Base-by-base conservation (phyloP, 2,329 filamentous ascomycete genomes). In the Monilinia vaccinii-corymbosi region DNA sequence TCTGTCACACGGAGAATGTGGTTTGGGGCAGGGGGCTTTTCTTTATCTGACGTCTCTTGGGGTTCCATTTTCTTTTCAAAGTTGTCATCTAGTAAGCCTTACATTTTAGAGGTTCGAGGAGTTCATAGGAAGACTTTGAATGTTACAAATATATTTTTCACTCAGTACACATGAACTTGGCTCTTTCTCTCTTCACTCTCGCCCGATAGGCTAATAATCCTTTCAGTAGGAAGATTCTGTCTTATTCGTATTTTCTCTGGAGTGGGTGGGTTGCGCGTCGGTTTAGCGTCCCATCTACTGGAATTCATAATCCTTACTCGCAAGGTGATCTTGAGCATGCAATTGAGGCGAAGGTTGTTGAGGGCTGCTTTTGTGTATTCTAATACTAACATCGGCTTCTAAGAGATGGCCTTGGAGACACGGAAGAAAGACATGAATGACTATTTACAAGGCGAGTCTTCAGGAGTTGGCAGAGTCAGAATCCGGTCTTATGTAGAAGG, bases 321-420 rank as follows among this genome's bases (percentile, higher is more conserved):
- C 25, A 28, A 28, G 25, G 25, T 28, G 25, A 28, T 28, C 25
- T 28, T 28, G 6, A 6, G 25, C 25, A 28, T 28, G 25, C 6
- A 28, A 28, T 28, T 28, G 6, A 28, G 25, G 25, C 25, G 25
- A 28, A 28, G 25, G 25, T 28, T 28, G 25, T 28, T 28, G 25
- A 28, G 6, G 25, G 25, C 6, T 28, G 6, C 25, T 6, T 28
- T 28, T 3, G 6, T 3, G 25, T 6, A 28, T 28, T 28, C 6
- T 28, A 3, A 28, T 28, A 28, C 25, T 28, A 28, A 28, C 3
- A 28, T 28, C 6, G 46, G 40, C 38, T 61, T 59, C n/a, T 23
- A 61, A 36, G 32, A 46, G 14, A 45, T 16, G 45, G 52, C 44
- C 2, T 49, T 61, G 36, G 58, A 59, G 28, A 56, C 32, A 14